phyloP scores from a whole-genome alignment of 768 basidiomycete species.

The Hypholoma sublateritium region DNA sequence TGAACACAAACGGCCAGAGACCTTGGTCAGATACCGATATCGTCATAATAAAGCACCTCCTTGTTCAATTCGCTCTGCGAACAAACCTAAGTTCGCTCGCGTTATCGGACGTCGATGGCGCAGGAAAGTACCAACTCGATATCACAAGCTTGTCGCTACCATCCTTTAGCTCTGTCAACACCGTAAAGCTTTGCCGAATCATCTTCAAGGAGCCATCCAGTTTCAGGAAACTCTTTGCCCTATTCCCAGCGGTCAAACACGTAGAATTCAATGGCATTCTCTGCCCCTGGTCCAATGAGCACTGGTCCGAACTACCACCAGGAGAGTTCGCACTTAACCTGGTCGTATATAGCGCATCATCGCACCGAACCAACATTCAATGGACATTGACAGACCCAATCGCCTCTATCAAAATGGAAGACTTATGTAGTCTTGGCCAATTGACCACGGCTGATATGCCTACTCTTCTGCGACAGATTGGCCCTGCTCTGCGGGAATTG shows the following conservation, averaged over 20 bases:
- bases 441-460: neutral
- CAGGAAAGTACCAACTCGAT: neutral
- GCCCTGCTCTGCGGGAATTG: neutral
- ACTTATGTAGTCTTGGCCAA: neutral
- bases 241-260: neutral
- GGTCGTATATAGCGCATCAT: neutral
- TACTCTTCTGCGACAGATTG: neutral
- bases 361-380: neutral
- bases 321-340: conserved; percentile 1
- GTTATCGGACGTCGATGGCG: neutral
- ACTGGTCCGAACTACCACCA: neutral
- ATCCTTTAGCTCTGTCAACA: neutral
- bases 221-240: neutral
- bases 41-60: neutral
- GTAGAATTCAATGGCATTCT: neutral
- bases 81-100: neutral
- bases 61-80: neutral
- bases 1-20: neutral
- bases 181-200: neutral
- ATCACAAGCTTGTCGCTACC: neutral
- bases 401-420: neutral
- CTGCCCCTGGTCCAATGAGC: neutral
- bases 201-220: neutral
- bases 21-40: neutral
- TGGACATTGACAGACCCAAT: neutral